Conservation (phyloP, 257 asterid species). For the Craterostigma plantagineum region DNA sequence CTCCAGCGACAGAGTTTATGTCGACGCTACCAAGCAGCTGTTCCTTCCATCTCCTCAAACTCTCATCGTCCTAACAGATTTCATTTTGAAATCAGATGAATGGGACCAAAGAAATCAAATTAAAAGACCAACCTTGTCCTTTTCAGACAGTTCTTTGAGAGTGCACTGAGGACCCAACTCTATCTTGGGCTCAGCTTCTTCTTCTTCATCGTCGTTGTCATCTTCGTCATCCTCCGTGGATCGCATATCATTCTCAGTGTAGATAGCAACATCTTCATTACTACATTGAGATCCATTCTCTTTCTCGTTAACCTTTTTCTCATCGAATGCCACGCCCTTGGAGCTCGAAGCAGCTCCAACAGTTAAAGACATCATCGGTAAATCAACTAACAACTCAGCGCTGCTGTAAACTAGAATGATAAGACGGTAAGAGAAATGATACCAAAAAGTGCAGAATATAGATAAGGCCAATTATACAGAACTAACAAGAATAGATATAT, state of each 20-base stretch:
- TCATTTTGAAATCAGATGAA: constrained; percentile 6
- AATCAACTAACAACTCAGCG: too few species aligned
- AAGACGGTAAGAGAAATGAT: too few species aligned
- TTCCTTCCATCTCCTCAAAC: constrained; percentile 98
- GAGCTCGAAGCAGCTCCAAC: constrained; percentile 59
- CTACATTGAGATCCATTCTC: constrained; percentile 10
- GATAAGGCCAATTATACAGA: too few species aligned
- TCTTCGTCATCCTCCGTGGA: constrained; percentile 83
- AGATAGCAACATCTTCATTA: constrained; percentile 19
- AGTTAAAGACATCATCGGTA: constrained; percentile 60
- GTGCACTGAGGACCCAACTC: constrained; percentile 85
- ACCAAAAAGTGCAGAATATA: too few species aligned
- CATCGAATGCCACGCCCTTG: constrained; percentile 70
- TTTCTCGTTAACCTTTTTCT: too few species aligned
- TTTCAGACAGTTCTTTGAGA: constrained; percentile 78
- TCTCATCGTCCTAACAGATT: constrained; percentile 66
- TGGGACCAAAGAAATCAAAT: neutral
- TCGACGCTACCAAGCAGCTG: constrained; percentile 92
- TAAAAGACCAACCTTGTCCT: constrained; percentile 49
- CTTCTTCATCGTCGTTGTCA: constrained; percentile 12
- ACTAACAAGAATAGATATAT: too few species aligned
- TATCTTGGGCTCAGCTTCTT: constrained; percentile 42
- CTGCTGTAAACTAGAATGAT: too few species aligned
- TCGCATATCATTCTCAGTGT: constrained; percentile 29
- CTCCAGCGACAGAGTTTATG: constrained; percentile 71